Conservation (phyloP, 345 rosid genomes). For the Orychophragmus violaceus region DNA sequence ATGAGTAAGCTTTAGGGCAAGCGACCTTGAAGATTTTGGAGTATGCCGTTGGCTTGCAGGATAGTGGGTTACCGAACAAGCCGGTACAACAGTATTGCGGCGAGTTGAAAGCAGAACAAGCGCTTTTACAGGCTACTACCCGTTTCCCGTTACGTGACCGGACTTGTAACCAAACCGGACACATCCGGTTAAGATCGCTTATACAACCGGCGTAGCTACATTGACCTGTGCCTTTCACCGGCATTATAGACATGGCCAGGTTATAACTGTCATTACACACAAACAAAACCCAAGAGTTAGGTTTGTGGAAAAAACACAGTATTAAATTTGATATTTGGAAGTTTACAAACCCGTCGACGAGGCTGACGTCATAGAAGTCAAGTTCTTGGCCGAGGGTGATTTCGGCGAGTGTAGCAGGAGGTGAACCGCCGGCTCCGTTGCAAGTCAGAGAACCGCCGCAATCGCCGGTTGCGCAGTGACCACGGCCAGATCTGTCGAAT, state of each 20-base stretch:
- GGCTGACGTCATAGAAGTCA: conserved; percentile 93
- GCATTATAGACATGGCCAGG: conserved; percentile 71
- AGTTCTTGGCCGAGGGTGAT: conserved; percentile 69
- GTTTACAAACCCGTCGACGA: conserved; percentile 57
- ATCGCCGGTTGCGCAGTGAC: conserved; percentile 83
- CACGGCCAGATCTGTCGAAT: conserved; percentile 63
- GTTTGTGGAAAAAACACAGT: not conserved
- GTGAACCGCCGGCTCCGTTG: conserved; percentile 79
- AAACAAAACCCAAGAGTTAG: not conserved
- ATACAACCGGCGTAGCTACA: conserved; percentile 92
- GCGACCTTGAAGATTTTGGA: conserved; percentile 86
- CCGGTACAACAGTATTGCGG: conserved; percentile 94
- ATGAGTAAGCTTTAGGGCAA: conserved; percentile 89
- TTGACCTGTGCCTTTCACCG: conserved; percentile 64
- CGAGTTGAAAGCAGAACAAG: conserved; percentile 83
- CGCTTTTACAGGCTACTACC: conserved; percentile 90
- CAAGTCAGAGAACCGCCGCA: conserved; percentile 79
- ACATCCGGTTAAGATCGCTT: conserved; percentile 74
- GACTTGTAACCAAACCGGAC: conserved; percentile 81
- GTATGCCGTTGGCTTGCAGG: conserved; percentile 91
- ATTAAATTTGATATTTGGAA: not conserved
- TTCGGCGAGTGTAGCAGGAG: conserved; percentile 93
- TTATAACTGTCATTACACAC: conserved; percentile 43
- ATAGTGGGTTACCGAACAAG: conserved; percentile 54
- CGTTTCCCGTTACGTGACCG: conserved; percentile 44